Evolutionary conservation across 2,329 filamentous ascomycete genomes (phyloP), one percentile per base, ranked within the genome.

Genomic region (Sclerotinia minor): DNA sequence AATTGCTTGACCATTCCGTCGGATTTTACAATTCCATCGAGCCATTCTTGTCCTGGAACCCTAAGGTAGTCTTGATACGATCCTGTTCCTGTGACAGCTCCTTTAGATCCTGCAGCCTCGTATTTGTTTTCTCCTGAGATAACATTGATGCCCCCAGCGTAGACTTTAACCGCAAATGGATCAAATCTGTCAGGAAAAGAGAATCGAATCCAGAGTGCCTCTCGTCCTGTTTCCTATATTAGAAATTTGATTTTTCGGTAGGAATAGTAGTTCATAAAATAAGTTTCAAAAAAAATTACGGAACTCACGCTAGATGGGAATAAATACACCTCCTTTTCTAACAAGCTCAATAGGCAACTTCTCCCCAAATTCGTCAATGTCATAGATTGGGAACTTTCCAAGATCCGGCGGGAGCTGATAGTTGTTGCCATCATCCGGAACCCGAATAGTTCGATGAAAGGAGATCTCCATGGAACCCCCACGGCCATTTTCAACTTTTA

Each of bases 191-290:
- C 13, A 9, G 38, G 11, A 15, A 13, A 41, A 41, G 0, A 57
- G 70, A 82, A 79, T 1, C 72, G 67, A 57, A 82, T 79, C 79
- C 79, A 82, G 77, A 81, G 78, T 0, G 80, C 80, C 64, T 82
- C 80, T 8, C 74, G 75, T 67, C 80, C 75, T 52, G 13, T 52
- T 38, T 8, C 5, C 1, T 24, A 2, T 8, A 4, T 35, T 19
- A 64, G 47, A 41, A 15, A 41, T 15, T 15, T 13, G 3, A 41
- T 3, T 15, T 41, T 15, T 15, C 38, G 0, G 3, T 41, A 13
- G 2, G 11, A 41, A 4, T 41, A 15, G 35, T 13, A 38, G 38
- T 41, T 15, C 11, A 15, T 41, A 4, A 41, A 41, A 5, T 41
- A 13, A 41, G 38, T 38, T 38, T n/a, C n/a, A 13, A 13, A 4